Base-by-base conservation (phyloP, 352 stramenopile genomes). In the Poterioochromonas sp. region DNA sequence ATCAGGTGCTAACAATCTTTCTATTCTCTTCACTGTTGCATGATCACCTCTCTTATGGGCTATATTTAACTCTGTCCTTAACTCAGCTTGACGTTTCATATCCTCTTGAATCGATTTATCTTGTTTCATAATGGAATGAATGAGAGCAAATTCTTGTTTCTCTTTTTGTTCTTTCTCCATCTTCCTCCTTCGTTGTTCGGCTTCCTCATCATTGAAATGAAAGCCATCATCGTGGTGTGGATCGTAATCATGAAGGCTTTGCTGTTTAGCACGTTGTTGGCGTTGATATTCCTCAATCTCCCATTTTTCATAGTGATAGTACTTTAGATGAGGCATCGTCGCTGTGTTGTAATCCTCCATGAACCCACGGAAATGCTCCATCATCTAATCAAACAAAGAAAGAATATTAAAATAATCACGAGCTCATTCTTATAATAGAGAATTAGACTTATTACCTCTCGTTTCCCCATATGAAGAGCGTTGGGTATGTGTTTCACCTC, bases 341-440 rank as follows among this genome's bases (percentile, higher is more conserved):
- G 91, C 93, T 41, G 94, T 98, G 84, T 98, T 98, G 88, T 93
- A 98, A 86, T 98, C 94, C 84, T 98, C 94, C 82, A 94, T 93
- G 86, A 96, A 96, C 83, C 91, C 87, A 41, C 89, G 88, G 79
- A 95, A 95, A 64, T 92, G 84, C 82, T 95, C 88, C 87, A 70
- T 73, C 5, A 78, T 35, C 58, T 73, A 43, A 43, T 65, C 73
- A 63, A 71, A 81, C 76, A 77, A 73, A 82, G 58, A 83, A 77
- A 77, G 80, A 41, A 53, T 70, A 49, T 39, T 32, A 58, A 32
- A 26, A 47, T 39, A 74, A 34, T 79, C 44, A 12, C 12, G 26
- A 78, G 15, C 20, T 40, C 34, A 22, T 41, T 34, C 51, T 62
- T 51, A 26, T 32, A 39, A 0, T 37, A 53, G 68, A 0, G 79